Evolutionary conservation across 495 filamentous ascomycete genomes (phyloP), one percentile per base, ranked within the genome.

Genomic region (Tuber indicum): DNA sequence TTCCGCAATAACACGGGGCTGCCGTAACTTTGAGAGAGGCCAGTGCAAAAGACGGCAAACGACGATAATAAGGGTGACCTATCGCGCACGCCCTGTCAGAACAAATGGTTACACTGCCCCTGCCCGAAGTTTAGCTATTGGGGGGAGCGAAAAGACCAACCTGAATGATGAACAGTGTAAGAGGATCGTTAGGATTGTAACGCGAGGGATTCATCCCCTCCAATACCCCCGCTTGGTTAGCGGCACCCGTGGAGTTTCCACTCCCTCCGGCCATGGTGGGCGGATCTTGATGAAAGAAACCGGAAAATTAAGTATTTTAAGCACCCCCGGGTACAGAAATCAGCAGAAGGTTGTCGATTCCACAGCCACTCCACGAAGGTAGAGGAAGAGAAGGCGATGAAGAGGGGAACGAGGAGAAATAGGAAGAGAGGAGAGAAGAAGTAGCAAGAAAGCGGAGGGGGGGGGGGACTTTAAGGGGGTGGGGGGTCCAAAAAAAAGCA

Each of bases 1-100:
- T 88, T 98, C 96, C 66, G 96, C 93, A 81, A 99, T 99, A 76
- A 98, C 95, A 76, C 92, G 90, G 71, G 95, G 95, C 83, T 98
- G 95, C 74, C 92, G 91, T 70, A 98, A 86, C 82, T 91, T 92
- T 74, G 93, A 94, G 14, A 98, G 88, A 39, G 95, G 96, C 81
- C 86, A 92, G 80, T 94, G 92, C 52, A 98, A 88, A 49, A 96
- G 80, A 69, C 93, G 92, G 84, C 93, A 96, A 83, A 97, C 90
- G 73, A 96, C 89, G 82, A 98, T 92, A 82, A 99, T 97, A 78
- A 99, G 94, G 76, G 87, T 87, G 26, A 92, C 92, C 93, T 97
- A 45, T 42, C 36, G 72, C 72, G 72, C 44, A 69, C 45, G 26
- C 23, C 46, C 70, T 39, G 71, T 66, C 44, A 79, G 74, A 69